Conservation (phyloP, 768 basidiomycete genomes). For the Coprinellus micaceus region DNA sequence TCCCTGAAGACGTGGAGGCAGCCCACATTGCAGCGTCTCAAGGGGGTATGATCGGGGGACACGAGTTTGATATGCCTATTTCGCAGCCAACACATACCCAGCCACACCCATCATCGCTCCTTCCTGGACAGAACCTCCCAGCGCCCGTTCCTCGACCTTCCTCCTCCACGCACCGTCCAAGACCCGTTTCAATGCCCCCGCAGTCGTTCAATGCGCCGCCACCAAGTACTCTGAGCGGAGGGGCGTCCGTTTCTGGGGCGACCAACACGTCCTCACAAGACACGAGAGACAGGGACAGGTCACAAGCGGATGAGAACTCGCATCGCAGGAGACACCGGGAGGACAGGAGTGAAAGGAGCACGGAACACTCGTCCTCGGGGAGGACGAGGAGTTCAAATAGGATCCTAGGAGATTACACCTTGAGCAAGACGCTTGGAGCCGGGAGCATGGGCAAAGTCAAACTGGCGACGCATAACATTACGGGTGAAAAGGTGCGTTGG, state of each 20-base stretch:
- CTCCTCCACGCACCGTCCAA: slow-evolving; percentile 41
- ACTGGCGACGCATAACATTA: slow-evolving; percentile 82
- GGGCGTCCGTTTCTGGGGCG: slow-evolving; percentile 2
- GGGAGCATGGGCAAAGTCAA: slow-evolving; percentile 99
- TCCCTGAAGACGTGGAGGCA: slow-evolving; percentile 45
- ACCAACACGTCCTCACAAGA: slow-evolving; percentile 28
- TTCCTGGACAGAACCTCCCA: slow-evolving; percentile 15
- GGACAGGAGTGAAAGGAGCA: slow-evolving; percentile 11
- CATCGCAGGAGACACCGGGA: slow-evolving; percentile 30
- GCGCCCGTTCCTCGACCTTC: slow-evolving; percentile 26
- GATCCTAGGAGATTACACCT: slow-evolving; percentile 89
- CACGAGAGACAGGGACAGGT: slow-evolving; percentile 25
- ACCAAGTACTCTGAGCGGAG: not conserved
- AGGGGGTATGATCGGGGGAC: slow-evolving; percentile 50
- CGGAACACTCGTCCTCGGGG: slow-evolving; percentile 20
- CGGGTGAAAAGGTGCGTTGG: slow-evolving; percentile 82
- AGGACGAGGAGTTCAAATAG: slow-evolving; percentile 44
- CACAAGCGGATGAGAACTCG: slow-evolving; percentile 23
- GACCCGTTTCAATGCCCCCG: slow-evolving; percentile 76
- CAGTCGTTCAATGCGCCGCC: slow-evolving; percentile 36
- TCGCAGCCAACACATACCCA: slow-evolving; percentile 32
- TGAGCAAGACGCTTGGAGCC: slow-evolving; percentile 95
- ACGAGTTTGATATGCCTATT: slow-evolving; percentile 66
- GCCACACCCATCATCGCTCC: slow-evolving; percentile 23
- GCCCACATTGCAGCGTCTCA: slow-evolving; percentile 46